These are phyloP conservation scores for Taphrina pruni DNA, from an alignment of 1,139 yeast species.

Conservation along the genomic window DNA sequence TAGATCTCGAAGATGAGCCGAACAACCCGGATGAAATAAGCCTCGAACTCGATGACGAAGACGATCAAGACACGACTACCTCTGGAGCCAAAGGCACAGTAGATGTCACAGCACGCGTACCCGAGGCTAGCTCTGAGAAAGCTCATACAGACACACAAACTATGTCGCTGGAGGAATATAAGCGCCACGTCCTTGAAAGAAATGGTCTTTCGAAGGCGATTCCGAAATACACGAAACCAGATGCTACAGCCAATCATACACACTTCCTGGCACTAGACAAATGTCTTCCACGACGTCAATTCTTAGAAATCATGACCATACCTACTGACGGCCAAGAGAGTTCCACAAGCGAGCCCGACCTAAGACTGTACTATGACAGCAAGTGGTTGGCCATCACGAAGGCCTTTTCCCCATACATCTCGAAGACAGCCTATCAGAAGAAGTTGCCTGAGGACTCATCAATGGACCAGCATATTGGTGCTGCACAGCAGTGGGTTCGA, in stretches of 20 bases:
- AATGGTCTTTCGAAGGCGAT: slow-evolving; percentile 5
- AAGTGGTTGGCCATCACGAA: slow-evolving; percentile 54
- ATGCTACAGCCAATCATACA: slow-evolving; percentile 53
- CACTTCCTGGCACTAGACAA: slow-evolving; percentile 83
- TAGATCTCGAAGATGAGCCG: slow-evolving; percentile 49
- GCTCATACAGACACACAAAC: not conserved
- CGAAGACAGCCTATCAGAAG: slow-evolving; percentile 42
- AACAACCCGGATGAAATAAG: slow-evolving; percentile 50
- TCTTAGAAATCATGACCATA: slow-evolving; percentile 57
- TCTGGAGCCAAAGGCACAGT: not conserved
- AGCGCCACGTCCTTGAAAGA: slow-evolving; percentile 17
- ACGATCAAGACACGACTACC: slow-evolving; percentile 45
- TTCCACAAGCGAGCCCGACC: slow-evolving; percentile 6
- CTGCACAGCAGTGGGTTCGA: slow-evolving; percentile 50
- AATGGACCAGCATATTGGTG: slow-evolving; percentile 43
- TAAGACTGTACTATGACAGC: slow-evolving; percentile 50
- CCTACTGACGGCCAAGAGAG: slow-evolving; percentile 44
- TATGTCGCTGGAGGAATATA: slow-evolving; percentile 26
- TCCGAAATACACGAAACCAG: not conserved
- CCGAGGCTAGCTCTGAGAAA: not conserved
- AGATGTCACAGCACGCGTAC: slow-evolving; percentile 26
- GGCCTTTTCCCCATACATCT: slow-evolving; percentile 48
- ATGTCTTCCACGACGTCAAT: slow-evolving; percentile 68
- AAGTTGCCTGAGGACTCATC: slow-evolving; percentile 43
- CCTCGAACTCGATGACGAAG: slow-evolving; percentile 48